Base-by-base conservation (phyloP, 23 red algal genomes). In the Chondrus crispus region DNA sequence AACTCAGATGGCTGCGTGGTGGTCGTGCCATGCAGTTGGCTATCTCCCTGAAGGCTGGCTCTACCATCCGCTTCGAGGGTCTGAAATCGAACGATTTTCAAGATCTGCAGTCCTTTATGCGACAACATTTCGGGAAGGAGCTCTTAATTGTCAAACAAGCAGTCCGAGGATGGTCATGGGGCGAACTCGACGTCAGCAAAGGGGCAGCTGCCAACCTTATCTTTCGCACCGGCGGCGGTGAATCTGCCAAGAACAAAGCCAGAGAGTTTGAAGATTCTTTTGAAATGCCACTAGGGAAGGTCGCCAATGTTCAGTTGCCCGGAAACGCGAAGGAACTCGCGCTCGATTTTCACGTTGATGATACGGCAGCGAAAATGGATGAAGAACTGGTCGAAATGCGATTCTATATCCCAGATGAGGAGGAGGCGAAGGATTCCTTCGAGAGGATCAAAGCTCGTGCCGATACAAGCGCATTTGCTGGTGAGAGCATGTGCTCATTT, bases 341-440 rank as follows among this genome's bases (percentile, higher is more conserved):
- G 2, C 73, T 99, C 10, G 97, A 99, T 53, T 99, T 99, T 82
- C 97, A 99, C 71, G 89, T 96, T 13, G 97, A 99, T 87, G 97
- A 99, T 74, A 99, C 97, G 13, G 97, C 97, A 19, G 87, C 60
- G 0, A 81, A 82, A 29, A 90, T 87, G 52, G 97, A 99, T 30
- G 97, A 99, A 77, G 93, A 92, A 50, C 66, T 99, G 24, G 91
- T 96, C 16, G 97, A 99, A 88, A 91, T 99, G 87, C 88, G 97
- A 71, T 92, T 99, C 26, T 85, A 82, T 22, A 82, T 94, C 53
- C 78, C 85, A 7, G 80, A 85, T 60, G 95, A 96, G 44, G 84
- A 85, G 32, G 91, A 96, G 2, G 97, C 94, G 54, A 62, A 88
- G 43, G 43, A 88, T 14, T 78, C 94, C 12, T 89, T 95, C 37